Base-by-base conservation (phyloP, 2,329 filamentous ascomycete genomes). In the Ascochyta pisi region DNA sequence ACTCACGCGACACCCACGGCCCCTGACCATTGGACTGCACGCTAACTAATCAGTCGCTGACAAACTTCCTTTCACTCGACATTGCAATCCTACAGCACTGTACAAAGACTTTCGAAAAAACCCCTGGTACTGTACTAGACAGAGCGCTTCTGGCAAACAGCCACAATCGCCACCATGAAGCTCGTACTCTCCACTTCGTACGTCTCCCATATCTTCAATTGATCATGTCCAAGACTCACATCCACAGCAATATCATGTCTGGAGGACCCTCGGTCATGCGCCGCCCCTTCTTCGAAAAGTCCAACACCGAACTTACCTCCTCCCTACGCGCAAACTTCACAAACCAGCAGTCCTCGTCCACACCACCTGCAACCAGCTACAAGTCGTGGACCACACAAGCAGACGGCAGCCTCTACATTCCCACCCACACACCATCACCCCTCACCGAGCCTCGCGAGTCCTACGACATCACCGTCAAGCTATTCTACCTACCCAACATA, bases 401-500 rank as follows among this genome's bases (percentile, higher is more conserved):
- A 38, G 62, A 63, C 23, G 54, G 62, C 41, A 82, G 82, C 5
- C 82, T 94, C 41, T 94, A 89, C 72, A 84, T 97, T 37, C 94
- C 94, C 42, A 84, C 89, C 37, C 86, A 94, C 81, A 81, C 85
- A 12, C 79, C 84, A 27, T 86, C 86, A 4, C 89, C 89, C 0
- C 81, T 99, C 41, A 82, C 86, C 29, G 95, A 99, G 72, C 92
- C 96, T 65, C 82, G 89, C 24, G 82, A 84, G 56, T 88, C 92
- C 65, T 99, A 99, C 79, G 92, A 97, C 72, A 92, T 97, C 69
- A 97, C 94, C 0, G 89, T 95, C 58, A 99, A 99, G 78, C 79
- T 99, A 22, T 99, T 99, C 81, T 96, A 95, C 76, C 83, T 98
- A 26, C 89, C 92, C 3, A 85, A 84, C 16, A 85, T 91, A 49